Evolutionary conservation across 176 grass and related monocot genomes (phyloP), one percentile per base, ranked within the genome.

Genomic region (Juncus effusus): DNA sequence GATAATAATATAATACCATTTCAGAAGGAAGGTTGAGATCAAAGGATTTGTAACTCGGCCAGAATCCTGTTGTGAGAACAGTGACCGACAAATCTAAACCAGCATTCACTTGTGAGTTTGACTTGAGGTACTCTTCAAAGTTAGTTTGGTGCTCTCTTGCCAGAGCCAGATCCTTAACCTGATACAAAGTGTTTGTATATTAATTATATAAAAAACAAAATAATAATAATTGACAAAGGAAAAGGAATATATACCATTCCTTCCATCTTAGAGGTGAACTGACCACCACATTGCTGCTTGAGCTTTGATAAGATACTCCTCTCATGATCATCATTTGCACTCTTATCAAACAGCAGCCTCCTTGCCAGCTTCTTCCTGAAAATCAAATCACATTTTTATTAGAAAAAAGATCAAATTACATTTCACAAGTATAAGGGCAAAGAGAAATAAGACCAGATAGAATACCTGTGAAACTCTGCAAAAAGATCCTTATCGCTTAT

Each of bases 261-360:
- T 69, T 96, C 91, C 91, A 96, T 96, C 81, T 96, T 96, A 6
- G 87, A 99, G 51, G 95, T 99, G 77, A 99, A 99, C 35, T 99
- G 95, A 1, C 95, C 95, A 3, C 95, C 89, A 0, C 89, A 99
- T 70, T 94, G 95, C 52, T 99, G 95, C 73, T 99, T 99, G n/a
- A 99, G 83, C 74, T 94, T 99, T 77, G 95, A 94, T 65, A 99
- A 80, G 49, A 99, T 99, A 37, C 95, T 99, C 60, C 95, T 82
- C 79, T 99, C 95, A 77, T 99, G 95, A 42, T 99, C 95, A 79
- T 99, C 89, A 74, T 94, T 94, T 72, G 89, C 89, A 74, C 95
- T 99, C 81, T 99, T 99, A 47, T 99, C 95, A 52, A 94, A 87
- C 55, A 99, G 89, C 79, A 99, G 76, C 78, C 95, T 93, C 67